Conservation (phyloP, 345 rosid genomes). For the Eucalyptus pauciflora region DNA sequence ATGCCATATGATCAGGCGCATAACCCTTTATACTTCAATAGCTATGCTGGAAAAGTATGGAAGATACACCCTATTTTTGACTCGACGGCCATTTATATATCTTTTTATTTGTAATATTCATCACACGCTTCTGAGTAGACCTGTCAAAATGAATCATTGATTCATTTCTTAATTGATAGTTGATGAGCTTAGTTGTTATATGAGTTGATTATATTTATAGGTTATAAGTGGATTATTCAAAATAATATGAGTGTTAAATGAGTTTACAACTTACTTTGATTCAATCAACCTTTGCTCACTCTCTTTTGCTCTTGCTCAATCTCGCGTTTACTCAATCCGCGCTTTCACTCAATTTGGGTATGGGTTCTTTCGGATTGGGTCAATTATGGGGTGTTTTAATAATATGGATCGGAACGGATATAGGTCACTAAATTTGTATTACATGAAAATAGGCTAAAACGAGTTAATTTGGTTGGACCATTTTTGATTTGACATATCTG, state of each 20-base stretch:
- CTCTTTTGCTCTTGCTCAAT: neutral
- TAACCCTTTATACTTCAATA: neutral
- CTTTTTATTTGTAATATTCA: neutral
- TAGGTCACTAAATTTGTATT: no score
- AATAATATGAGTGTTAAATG: no score
- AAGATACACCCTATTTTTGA: neutral
- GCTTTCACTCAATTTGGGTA: neutral
- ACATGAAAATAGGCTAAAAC: no score
- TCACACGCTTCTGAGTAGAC: neutral
- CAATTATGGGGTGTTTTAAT: no score
- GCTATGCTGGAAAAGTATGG: neutral
- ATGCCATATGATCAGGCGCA: neutral
- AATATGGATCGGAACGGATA: fast-evolving
- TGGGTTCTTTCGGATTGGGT: neutral
- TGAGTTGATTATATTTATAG: neutral
- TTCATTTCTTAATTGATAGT: no score
- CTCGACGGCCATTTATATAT: neutral
- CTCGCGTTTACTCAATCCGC: fast-evolving
- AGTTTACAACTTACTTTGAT: fast-evolving
- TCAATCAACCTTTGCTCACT: neutral
- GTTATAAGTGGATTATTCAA: neutral
- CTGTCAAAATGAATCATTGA: neutral
- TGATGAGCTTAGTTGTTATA: no score
- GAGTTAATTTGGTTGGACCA: neutral
- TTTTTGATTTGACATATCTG: fast-evolving